Evolutionary conservation across 768 basidiomycete species (phyloP).

Genomic region (Pleurotus citrinopileatus): DNA sequence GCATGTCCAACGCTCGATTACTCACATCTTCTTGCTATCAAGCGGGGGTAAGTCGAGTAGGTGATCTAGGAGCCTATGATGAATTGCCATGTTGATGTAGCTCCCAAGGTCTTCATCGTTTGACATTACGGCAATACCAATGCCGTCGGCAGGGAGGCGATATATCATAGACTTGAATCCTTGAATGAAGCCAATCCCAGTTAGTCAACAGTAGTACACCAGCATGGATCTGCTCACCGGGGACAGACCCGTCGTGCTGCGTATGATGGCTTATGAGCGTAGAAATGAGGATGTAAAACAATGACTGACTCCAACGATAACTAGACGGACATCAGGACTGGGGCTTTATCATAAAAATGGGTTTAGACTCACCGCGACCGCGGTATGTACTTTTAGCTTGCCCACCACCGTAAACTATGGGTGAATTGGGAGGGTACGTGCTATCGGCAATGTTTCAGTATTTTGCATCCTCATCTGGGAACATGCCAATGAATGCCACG

Average conservation of each 20-base stretch:
- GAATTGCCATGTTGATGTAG: constrained; percentile 18
- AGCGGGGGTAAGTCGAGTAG: constrained; percentile 15
- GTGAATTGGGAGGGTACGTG: constrained; percentile 20
- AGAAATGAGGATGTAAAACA: background rate
- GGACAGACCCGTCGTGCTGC: background rate
- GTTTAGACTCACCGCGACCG: constrained; percentile 18
- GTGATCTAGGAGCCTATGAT: constrained; percentile 22
- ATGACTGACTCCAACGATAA: background rate
- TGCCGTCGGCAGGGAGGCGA: constrained; percentile 20
- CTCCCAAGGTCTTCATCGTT: constrained; percentile 24
- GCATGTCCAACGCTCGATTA: background rate
- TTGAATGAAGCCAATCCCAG: background rate
- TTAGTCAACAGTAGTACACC: background rate
- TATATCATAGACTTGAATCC: constrained; percentile 20
- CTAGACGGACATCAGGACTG: too few species aligned
- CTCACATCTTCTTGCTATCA: background rate
- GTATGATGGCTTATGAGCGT: background rate
- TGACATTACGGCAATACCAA: constrained; percentile 26
- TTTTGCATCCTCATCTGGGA: too few species aligned
- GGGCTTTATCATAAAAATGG: background rate
- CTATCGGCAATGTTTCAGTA: background rate
- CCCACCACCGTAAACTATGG: constrained; percentile 25
- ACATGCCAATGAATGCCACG: constrained; percentile 4
- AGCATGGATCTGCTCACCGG: background rate
- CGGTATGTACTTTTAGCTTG: constrained; percentile 22